Evolutionary conservation across 495 filamentous ascomycete species (phyloP).

Genomic region (Apiosordaria backusii): DNA sequence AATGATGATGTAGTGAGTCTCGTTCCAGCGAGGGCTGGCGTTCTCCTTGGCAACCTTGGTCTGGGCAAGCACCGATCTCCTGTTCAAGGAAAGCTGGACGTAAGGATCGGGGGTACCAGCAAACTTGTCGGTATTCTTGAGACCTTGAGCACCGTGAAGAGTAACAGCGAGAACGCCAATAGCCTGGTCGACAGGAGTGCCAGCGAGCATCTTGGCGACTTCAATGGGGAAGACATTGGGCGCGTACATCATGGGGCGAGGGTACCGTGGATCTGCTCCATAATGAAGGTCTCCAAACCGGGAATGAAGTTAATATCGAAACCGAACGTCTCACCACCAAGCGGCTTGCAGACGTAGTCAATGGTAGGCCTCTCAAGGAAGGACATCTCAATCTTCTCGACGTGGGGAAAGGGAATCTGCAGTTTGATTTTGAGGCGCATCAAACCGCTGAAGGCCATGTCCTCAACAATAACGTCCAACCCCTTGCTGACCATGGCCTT

Average conservation of each 20-base stretch:
- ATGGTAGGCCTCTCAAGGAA: slow-evolving; percentile 72
- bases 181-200: slow-evolving; percentile 87
- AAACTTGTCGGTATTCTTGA: slow-evolving; percentile 95
- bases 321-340: slow-evolving; percentile 90
- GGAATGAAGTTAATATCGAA: slow-evolving; percentile 99
- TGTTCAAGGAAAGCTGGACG: slow-evolving; percentile 79
- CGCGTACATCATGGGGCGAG: slow-evolving; percentile 95
- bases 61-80: slow-evolving; percentile 69
- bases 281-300: slow-evolving; percentile 86
- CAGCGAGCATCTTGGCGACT: slow-evolving; percentile 97
- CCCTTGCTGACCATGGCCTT: slow-evolving; percentile 96
- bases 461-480: slow-evolving; percentile 94
- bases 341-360: slow-evolving; percentile 95
- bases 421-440: slow-evolving; percentile 98
- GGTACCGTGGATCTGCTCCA: slow-evolving; percentile 91
- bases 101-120: slow-evolving; percentile 93
- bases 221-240: slow-evolving; percentile 98
- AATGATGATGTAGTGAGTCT: slow-evolving; percentile 91
- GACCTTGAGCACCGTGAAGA: slow-evolving; percentile 80
- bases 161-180: slow-evolving; percentile 92
- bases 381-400: slow-evolving; percentile 86
- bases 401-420: slow-evolving; percentile 90
- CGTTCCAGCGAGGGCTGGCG: slow-evolving; percentile 87
- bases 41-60: slow-evolving; percentile 87
- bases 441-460: slow-evolving; percentile 89